Evolutionary conservation across 495 filamentous ascomycete genomes (phyloP).

Genomic region (Podospora tetraspora): DNA sequence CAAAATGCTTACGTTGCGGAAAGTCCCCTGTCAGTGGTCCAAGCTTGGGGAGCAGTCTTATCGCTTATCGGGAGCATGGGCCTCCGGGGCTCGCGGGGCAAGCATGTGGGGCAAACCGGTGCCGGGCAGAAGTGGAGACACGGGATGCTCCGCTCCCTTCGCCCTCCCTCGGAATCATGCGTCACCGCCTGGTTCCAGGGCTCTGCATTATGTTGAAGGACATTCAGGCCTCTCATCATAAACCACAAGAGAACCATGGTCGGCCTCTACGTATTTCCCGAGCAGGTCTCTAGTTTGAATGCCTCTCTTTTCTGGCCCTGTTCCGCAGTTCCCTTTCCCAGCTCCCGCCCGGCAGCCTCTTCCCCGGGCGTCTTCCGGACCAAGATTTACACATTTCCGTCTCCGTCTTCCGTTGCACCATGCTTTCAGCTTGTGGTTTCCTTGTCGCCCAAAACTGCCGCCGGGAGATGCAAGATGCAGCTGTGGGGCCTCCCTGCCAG

Average conservation of each 20-base stretch:
- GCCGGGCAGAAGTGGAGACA: neutral
- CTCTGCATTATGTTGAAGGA: neutral
- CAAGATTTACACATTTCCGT: neutral
- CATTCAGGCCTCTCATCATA: too few relatives aligned
- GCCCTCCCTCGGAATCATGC: neutral
- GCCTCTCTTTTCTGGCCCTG: too few relatives aligned
- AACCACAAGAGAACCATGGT: too few relatives aligned
- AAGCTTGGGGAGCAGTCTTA: neutral
- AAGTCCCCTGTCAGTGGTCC: constrained; percentile 23
- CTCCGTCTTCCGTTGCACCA: neutral
- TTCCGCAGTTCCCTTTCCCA: neutral
- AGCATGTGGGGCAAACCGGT: neutral
- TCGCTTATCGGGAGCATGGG: neutral
- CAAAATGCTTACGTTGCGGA: constrained; percentile 40
- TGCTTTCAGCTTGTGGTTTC: neutral
- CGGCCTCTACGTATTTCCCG: too few relatives aligned
- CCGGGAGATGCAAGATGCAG: neutral
- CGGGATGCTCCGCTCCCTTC: neutral
- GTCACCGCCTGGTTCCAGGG: neutral
- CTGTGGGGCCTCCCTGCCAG: neutral
- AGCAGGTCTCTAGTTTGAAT: too few relatives aligned
- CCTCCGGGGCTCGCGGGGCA: neutral
- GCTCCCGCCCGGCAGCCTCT: neutral
- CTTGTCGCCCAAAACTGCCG: neutral
- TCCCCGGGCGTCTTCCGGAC: neutral